Percentiles rank a stretch among this genome's conserved stretches.
phyloP scores from a whole-genome alignment of 169 alveolate species.

The Perkinsus chesapeaki region DNA sequence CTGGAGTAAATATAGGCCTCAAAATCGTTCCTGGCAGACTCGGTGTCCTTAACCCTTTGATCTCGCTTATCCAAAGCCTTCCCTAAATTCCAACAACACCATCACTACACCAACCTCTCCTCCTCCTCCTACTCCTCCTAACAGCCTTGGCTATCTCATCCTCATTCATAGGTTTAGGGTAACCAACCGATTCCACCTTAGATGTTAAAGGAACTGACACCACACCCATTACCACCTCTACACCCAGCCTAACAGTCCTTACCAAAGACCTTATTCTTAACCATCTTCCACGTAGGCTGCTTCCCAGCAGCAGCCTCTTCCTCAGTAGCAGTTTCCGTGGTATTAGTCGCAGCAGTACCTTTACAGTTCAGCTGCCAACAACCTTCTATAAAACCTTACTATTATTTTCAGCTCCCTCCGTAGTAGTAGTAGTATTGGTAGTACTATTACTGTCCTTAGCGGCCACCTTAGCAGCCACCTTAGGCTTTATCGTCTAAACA shows the following conservation, averaged over 20 bases:
- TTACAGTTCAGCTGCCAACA: neutral
- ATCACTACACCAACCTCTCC: slow-evolving; percentile 9
- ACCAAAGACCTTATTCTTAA: neutral
- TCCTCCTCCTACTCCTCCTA: slow-evolving; percentile 12
- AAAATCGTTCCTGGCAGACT: slow-evolving; percentile 5
- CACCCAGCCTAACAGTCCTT: neutral
- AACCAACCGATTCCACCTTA: neutral
- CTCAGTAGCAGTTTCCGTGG: neutral
- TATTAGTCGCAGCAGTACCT: neutral
- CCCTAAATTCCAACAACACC: neutral
- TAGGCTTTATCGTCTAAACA: neutral
- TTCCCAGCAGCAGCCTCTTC: neutral
- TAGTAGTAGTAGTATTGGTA: neutral
- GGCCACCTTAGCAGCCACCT: neutral
- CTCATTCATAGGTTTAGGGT: neutral
- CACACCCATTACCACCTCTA: neutral
- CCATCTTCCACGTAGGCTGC: neutral
- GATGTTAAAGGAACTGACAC: neutral
- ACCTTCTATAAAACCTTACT: neutral
- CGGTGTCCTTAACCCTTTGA: slow-evolving; percentile 4
- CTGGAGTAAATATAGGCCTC: slow-evolving; percentile 25
- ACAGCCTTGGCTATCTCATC: slow-evolving; percentile 7
- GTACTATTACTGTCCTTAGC: neutral
- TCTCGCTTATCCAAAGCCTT: slow-evolving; percentile 13
- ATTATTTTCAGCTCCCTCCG: neutral